Conservation (phyloP, 208 protist species). For the Leptomonas pyrrhocoris region DNA sequence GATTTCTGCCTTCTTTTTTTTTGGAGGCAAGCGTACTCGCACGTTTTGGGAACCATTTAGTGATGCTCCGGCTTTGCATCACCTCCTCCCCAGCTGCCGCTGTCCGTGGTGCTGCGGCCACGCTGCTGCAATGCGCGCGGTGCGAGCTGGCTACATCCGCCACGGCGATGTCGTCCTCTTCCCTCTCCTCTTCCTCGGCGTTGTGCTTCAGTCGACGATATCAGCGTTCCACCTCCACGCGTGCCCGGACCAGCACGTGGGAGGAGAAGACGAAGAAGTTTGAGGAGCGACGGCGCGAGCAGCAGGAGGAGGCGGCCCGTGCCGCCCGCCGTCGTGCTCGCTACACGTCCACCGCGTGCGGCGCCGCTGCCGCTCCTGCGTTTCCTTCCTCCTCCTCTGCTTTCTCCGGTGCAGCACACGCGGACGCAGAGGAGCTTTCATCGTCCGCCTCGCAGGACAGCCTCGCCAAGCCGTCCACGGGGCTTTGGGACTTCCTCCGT, state of each 20-base stretch:
- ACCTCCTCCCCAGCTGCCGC: neutral
- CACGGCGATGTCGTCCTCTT: neutral
- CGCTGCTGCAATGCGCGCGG: neutral
- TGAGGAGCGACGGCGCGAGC: slow-evolving; percentile 22
- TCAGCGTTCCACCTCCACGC: slow-evolving; percentile 32
- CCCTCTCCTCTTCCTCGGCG: neutral
- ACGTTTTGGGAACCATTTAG: too few species aligned
- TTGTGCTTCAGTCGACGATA: slow-evolving; percentile 22
- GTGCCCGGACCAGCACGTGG: slow-evolving; percentile 33
- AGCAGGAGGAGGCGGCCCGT: slow-evolving; percentile 26
- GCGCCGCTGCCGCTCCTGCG: neutral
- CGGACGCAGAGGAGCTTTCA: neutral
- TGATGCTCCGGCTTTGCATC: slow-evolving; percentile 4
- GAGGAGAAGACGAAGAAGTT: slow-evolving; percentile 31
- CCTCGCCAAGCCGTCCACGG: slow-evolving; percentile 4
- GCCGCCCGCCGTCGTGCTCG: slow-evolving; percentile 27
- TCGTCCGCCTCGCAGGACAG: neutral
- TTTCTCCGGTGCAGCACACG: neutral
- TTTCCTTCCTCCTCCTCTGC: slow-evolving; percentile 4
- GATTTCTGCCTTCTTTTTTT: neutral
- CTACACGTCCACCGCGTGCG: neutral
- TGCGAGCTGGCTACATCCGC: neutral
- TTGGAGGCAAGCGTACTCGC: neutral
- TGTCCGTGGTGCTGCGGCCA: neutral
- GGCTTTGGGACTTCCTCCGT: slow-evolving; percentile 15